Evolutionary conservation across 306 rosid species (phyloP), one percentile per base, ranked within the genome.

Genomic region (Cicer judaicum): DNA sequence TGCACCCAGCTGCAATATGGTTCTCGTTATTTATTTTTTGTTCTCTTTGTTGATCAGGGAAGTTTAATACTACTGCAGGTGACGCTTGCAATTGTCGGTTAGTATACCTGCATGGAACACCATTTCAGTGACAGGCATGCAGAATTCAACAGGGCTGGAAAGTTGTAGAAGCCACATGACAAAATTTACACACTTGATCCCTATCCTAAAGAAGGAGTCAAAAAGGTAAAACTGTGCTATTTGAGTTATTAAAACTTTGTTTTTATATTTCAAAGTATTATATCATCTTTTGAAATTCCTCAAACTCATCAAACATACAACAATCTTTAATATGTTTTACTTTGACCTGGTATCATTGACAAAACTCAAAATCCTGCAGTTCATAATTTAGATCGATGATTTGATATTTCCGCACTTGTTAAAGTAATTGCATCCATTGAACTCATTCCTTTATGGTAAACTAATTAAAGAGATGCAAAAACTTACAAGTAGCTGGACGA

Each of bases 71-170:
- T 42, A 79, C 79, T 13, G 76, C 79, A 52, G 82, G 82, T 34
- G 80, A 80, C n/a, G 83, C 71, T 68, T 82, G 89, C 75, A 83
- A 63, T 65, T 86, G 88, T 85, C 77, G 85, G 86, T 75, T 89
- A 15, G 85, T 84, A 83, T 92, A 95, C 87, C 99, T 95, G 90
- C 85, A 83, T 15, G 73, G 79, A 34, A 49, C 29, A 63, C 62
- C 74, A 50, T 70, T 18, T 56, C 72, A 80, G 64, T 44, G 24
- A 54, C 81, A 48, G 77, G 83, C 62, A 62, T 8, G 46, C 8
- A 64, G 36, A 44, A 69, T 53, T 66, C 24, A 41, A 29, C 8
- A 10, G 7, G 19, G 69, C 14, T 66, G 41, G n/a, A 49, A 56
- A 62, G 9, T 13, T 49, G 59, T 14, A 50, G 8, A 41, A 39